Base-by-base conservation (phyloP, 805 yeast species). In the Naumovozyma baii region DNA sequence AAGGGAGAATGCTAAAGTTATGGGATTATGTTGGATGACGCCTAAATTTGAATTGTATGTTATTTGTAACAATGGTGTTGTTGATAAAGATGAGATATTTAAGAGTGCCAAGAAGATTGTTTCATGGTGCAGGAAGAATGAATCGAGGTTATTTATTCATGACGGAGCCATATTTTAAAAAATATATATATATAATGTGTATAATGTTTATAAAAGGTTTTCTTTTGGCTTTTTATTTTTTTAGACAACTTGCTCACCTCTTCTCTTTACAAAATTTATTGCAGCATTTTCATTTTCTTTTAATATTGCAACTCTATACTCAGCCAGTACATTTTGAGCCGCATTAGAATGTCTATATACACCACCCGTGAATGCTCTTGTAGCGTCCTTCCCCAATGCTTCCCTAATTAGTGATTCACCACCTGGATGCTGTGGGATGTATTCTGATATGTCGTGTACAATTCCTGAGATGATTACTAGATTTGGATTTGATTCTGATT, bases 301-400 rank as follows among this genome's bases (percentile, higher is more conserved):
- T 44, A 83, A 73, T 32, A 83, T 81, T 18, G 90, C 92, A 14
- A 83, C 78, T 70, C 94, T 78, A 83, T 82, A 74, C 13, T 82
- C 77, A 15, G 90, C 86, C 61, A 83, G 71, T 55, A 83, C 65
- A 61, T 83, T 83, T 61, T 81, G 87, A 17, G 92, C 94, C 45
- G 94, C 92, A 52, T 83, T 83, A 7, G 90, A 80, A 57, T 83
- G 94, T 10, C 83, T 76, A 55, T 83, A 83, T 22, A 83, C 92
- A 57, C 85, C 88, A 57, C 94, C 94, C 57, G 80, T 80, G 69
- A 83, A 83, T 1, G 88, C 92, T 57, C 73, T 74, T 12, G 90
- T 80, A 19, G 90, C 90, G 60, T 83, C 92, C 59, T 81, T 83
- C 52, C 90, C 88, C 44, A 73, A 64, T 2, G 88, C 78, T 26